Base-by-base conservation (phyloP, 1,284 basidiomycete species). In the Marasmius tenuissimus region DNA sequence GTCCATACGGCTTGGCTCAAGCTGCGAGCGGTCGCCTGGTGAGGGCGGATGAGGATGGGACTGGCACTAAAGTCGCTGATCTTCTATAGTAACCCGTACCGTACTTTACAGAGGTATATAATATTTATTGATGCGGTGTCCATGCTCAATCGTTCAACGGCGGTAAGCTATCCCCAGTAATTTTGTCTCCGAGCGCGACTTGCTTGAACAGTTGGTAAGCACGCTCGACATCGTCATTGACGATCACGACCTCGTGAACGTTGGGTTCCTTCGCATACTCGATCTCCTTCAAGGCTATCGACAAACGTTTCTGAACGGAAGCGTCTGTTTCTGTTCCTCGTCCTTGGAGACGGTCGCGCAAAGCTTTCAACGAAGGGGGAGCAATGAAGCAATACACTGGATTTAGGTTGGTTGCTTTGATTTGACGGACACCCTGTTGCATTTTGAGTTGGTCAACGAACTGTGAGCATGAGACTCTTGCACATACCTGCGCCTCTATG, bases 311-410 rank as follows among this genome's bases (percentile, higher is more conserved):
- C 61, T 85, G 76, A 27, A 97, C 84, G 12, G 88, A 85, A 1
- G 85, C 85, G 12, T 89, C 86, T 5, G 87, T 85, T 73, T 99
- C 97, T 10, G 97, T 98, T 0, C 93, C 95, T 4, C 97, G 88
- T 0, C 86, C 83, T 39, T 82, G 80, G 8, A 99, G 83, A 47
- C 97, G 89, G 7, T 76, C 64, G 39, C 86, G 85, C 40, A 98
- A 85, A 12, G 78, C 78, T 8, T 80, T 49, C 70, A 97, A 79
- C 9, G 87, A 86, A 0, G 97, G 97, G 0, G 97, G 97, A 0
- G 94, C 89, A 70, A 99, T 87, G 78, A 99, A 99, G 68, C 98
- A 85, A 77, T 91, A 98, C 65, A 98, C 84, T 7, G 96, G 93
- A 69, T 92, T 83, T 49, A 99, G 78, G 58, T 86, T 76, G 68